Conservation (phyloP, 1,284 basidiomycete species). For the Singerocomus inundabilis region DNA sequence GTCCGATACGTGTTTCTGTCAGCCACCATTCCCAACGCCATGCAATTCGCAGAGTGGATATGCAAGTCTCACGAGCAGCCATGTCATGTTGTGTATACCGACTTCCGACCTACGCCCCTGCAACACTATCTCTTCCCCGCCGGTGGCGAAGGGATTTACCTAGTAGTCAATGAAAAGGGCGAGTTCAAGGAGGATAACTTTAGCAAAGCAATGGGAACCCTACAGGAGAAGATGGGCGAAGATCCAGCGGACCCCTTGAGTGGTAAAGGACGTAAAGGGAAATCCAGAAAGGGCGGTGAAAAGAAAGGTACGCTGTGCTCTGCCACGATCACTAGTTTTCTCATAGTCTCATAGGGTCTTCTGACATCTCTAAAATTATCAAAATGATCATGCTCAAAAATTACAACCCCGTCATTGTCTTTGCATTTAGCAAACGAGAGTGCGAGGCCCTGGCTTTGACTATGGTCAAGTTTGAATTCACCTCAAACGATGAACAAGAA, state of each 20-base stretch:
- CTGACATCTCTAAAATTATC: constrained; percentile 97
- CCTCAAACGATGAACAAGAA: constrained; percentile 90
- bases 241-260: constrained; percentile 85
- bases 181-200: constrained; percentile 98
- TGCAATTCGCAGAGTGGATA: constrained; percentile 99
- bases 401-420: constrained; percentile 98
- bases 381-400: constrained; percentile 99
- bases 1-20: constrained; percentile 99
- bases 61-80: constrained; percentile 97
- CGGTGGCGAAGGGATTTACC: constrained; percentile 94
- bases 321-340: background rate
- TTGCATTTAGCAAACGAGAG: constrained; percentile 98
- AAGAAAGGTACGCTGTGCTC: constrained; percentile 67
- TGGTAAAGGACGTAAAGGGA: constrained; percentile 86
- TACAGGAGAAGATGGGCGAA: constrained; percentile 85
- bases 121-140: constrained; percentile 99
- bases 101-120: constrained; percentile 96
- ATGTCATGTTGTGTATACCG: constrained; percentile 99
- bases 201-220: constrained; percentile 94
- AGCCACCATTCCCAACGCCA: constrained; percentile 99
- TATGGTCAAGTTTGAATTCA: constrained; percentile 96
- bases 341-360: constrained; percentile 54
- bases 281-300: constrained; percentile 86
- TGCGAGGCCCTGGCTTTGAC: constrained; percentile 92
- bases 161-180: constrained; percentile 97